A percentile compares a stretch with the other conserved stretches of the same genome.
These are phyloP conservation scores for Coemansia sp. DNA, from an alignment of 192 early-diverging fungal genomes.

Conservation along the genomic window DNA sequence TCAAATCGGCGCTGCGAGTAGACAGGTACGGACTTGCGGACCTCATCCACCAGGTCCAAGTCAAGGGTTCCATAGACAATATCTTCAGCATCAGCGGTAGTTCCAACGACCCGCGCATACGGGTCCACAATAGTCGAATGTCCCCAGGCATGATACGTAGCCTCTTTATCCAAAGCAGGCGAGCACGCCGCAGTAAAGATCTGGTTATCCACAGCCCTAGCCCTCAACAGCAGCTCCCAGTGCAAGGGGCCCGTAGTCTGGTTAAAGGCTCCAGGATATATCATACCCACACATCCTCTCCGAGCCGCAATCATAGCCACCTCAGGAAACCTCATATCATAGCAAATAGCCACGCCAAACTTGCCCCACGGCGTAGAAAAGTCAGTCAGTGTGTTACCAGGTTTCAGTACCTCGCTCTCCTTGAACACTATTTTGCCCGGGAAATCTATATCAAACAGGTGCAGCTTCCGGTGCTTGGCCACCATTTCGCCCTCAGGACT, in stretches of 20 bases:
- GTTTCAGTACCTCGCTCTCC: slow-evolving; percentile 81
- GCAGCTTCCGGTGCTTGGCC: slow-evolving; percentile 78
- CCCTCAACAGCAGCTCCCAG: slow-evolving; percentile 88
- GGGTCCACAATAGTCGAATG: slow-evolving; percentile 92
- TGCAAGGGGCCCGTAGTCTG: slow-evolving; percentile 94
- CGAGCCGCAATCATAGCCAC: slow-evolving; percentile 92
- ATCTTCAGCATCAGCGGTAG: slow-evolving; percentile 71
- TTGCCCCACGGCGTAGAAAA: slow-evolving; percentile 82
- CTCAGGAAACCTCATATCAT: slow-evolving; percentile 97
- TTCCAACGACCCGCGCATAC: slow-evolving; percentile 72
- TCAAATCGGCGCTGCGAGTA: slow-evolving; percentile 86
- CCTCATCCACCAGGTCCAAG: slow-evolving; percentile 60
- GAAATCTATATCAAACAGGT: slow-evolving; percentile 97
- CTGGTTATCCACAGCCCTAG: slow-evolving; percentile 91
- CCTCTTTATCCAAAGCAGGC: slow-evolving; percentile 79
- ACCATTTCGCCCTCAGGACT: slow-evolving; percentile 65
- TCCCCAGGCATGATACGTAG: slow-evolving; percentile 90
- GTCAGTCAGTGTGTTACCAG: slow-evolving; percentile 77
- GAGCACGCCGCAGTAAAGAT: slow-evolving; percentile 96
- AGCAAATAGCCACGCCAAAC: slow-evolving; percentile 95
- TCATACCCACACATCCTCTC: slow-evolving; percentile 85
- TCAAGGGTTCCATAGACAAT: slow-evolving; percentile 84
- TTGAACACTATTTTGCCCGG: slow-evolving; percentile 91
- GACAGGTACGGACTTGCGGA: slow-evolving; percentile 76
- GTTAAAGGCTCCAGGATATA: slow-evolving; percentile 98